Conservation (phyloP, 257 asterid species). For the Pogostemon cablin region DNA sequence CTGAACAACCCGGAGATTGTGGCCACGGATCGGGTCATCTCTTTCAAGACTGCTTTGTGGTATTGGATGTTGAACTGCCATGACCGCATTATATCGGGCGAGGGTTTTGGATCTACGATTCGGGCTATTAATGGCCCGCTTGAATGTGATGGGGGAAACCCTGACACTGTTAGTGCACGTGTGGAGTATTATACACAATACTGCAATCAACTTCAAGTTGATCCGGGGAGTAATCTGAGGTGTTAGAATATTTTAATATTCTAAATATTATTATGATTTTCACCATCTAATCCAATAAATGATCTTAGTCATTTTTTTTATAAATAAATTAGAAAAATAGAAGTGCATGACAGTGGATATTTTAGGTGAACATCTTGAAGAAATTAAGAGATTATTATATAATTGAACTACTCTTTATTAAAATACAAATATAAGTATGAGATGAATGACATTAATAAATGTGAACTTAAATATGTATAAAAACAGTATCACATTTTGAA, state of each 20-base stretch:
- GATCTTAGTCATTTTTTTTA: no score
- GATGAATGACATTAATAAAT: no score
- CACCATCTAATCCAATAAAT: no score
- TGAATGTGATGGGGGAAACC: conserved; percentile 6
- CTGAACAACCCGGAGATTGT: conserved; percentile 9
- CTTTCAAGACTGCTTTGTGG: conserved; percentile 12
- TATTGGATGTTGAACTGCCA: neutral
- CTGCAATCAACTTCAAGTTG: conserved; percentile 8
- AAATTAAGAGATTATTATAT: no score
- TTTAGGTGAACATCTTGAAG: no score
- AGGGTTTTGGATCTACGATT: conserved; percentile 3
- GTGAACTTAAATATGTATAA: no score
- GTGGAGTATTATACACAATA: neutral
- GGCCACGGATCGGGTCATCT: conserved; percentile 8
- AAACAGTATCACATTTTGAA: no score
- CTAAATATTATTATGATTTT: neutral
- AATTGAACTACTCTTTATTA: no score
- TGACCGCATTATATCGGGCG: neutral
- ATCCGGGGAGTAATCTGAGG: conserved; percentile 1
- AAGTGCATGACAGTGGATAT: no score
- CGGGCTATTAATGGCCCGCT: neutral
- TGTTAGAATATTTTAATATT: neutral
- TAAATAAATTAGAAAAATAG: no score
- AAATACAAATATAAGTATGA: no score
- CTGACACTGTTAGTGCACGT: neutral